Evolutionary conservation across 1,139 yeast species (phyloP).

Genomic region (Eremothecium gossypii): DNA sequence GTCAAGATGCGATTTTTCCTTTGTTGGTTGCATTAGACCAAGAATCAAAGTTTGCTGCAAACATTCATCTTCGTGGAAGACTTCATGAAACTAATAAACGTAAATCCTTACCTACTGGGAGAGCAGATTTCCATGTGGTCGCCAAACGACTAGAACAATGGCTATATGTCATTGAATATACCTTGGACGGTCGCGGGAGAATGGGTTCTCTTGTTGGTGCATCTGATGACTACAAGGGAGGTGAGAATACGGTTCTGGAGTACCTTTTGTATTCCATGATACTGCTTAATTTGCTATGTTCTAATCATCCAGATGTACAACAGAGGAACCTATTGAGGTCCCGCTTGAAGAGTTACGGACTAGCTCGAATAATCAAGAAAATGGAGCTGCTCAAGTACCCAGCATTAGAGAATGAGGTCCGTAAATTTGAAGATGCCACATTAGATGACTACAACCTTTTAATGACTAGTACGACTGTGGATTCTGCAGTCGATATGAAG

Average conservation of each 20-base stretch:
- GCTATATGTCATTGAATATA: constrained; percentile 62
- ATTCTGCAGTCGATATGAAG: constrained; percentile 53
- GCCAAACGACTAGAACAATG: constrained; percentile 74
- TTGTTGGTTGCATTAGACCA: constrained; percentile 49
- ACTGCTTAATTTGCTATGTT: constrained; percentile 63
- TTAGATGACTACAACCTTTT: constrained; percentile 64
- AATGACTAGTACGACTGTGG: constrained; percentile 49
- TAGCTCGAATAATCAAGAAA: constrained; percentile 51
- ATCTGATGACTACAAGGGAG: constrained; percentile 68
- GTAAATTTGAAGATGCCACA: constrained; percentile 54
- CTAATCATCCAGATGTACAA: constrained; percentile 54
- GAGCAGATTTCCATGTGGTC: constrained; percentile 18
- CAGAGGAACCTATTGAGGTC: constrained; percentile 70
- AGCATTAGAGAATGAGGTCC: constrained; percentile 55
- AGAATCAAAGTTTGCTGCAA: constrained; percentile 43
- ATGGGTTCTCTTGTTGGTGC: constrained; percentile 91
- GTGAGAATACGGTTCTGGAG: constrained; percentile 69
- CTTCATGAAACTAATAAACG: constrained; percentile 26
- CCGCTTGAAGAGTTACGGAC: constrained; percentile 68
- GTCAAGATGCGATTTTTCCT: constrained; percentile 5
- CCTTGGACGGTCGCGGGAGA: constrained; percentile 81
- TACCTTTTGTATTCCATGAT: constrained; percentile 74
- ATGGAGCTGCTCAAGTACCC: constrained; percentile 57
- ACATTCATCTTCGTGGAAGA: constrained; percentile 46
- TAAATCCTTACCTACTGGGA: constrained; percentile 14